These are phyloP conservation scores for Tylopilus sp. DNA, from an alignment of 768 basidiomycete species.

Conservation along the genomic window DNA sequence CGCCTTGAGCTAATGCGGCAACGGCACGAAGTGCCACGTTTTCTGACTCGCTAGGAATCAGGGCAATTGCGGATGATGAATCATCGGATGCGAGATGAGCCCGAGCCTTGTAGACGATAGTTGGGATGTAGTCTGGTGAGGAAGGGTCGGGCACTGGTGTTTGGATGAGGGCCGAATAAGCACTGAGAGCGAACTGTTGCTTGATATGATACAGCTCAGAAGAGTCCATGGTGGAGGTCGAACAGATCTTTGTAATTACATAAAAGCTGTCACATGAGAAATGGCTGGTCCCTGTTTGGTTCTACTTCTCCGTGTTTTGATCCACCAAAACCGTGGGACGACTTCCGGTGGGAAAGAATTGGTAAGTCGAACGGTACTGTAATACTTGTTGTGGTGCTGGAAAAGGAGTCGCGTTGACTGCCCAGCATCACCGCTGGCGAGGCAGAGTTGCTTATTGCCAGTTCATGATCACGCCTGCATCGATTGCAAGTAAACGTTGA, in stretches of 20 bases:
- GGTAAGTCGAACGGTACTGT: too few relatives aligned
- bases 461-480: too few relatives aligned
- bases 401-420: too few relatives aligned
- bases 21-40: slow-evolving; percentile 70
- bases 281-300: too few relatives aligned
- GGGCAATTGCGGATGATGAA: slow-evolving; percentile 48
- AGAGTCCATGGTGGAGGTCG: slow-evolving; percentile 44
- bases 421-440: too few relatives aligned
- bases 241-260: too few relatives aligned
- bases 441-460: too few relatives aligned
- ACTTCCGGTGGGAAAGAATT: too few relatives aligned
- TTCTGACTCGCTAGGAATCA: slow-evolving; percentile 57
- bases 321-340: too few relatives aligned
- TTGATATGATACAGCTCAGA: slow-evolving; percentile 65
- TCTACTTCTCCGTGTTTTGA: too few relatives aligned
- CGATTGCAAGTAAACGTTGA: not conserved
- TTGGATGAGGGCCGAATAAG: slow-evolving; percentile 60
- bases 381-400: too few relatives aligned
- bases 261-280: too few relatives aligned
- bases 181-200: slow-evolving; percentile 76
- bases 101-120: slow-evolving; percentile 75
- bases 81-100: slow-evolving; percentile 70
- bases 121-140: slow-evolving; percentile 61
- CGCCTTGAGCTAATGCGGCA: slow-evolving; percentile 60
- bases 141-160: slow-evolving; percentile 54